Base-by-base conservation (phyloP, 306 rosid species). In the Dryas alaskensis region DNA sequence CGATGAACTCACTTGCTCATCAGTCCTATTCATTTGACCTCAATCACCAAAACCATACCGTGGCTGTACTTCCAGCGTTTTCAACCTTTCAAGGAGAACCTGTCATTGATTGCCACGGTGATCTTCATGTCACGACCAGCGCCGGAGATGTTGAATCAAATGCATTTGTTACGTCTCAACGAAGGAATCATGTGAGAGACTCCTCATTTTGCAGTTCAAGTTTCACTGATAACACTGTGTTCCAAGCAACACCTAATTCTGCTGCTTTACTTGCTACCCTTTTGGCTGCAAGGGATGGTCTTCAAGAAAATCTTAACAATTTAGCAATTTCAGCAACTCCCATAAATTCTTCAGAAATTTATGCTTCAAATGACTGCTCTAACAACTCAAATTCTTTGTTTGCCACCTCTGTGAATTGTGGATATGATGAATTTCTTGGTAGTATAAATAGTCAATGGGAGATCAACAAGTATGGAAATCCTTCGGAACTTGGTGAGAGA, bases 221-320 rank as follows among this genome's bases (percentile, higher is more conserved):
- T 81, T 66, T 79, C 68, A n/a, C 68, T 4, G 73, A 63, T 48
- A 81, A 73, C 78, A 50, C 60, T 47, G 87, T 76, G 65, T 66
- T 81, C 71, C 86, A 81, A 50, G 89, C 79, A 60, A 61, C 63
- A 8, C 82, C 87, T 6, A 48, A 69, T 22, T 52, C 77, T 75
- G 78, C 86, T 50, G 73, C 83, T 80, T 76, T 89, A 13, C 72
- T 77, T 65, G 86, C 88, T 72, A 76, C 79, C 64, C 60, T 75
- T 78, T 80, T 80, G 25, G 79, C 89, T n/a, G 70, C 85, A 27
- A 84, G 84, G 62, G 76, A 66, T 47, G 72, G 58, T 60, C 76
- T 83, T 77, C 87, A 81, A 74, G 97, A 81, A 17, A 82, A 77
- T 69, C 79, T 86, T 11, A 84, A 86, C 77, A 81, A 78, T 42